phyloP scores from a whole-genome alignment of 2,329 filamentous ascomycete species.

The Epichloe brachyelytri region DNA sequence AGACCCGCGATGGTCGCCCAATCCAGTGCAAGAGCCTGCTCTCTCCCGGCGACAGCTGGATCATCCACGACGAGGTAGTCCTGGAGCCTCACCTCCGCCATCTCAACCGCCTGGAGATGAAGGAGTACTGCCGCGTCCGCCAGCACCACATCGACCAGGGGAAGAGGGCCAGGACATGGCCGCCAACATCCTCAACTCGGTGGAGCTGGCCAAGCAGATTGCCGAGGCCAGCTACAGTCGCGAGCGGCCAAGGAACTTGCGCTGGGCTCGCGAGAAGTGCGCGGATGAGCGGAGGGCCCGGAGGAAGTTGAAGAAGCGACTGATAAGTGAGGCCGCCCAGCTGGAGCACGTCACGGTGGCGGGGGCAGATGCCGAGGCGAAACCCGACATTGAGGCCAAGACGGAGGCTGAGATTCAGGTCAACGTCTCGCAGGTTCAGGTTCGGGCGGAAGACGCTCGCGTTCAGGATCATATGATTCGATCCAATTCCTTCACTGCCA shows the following conservation, averaged over 20 bases:
- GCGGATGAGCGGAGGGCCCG: not conserved
- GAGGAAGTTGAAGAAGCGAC: not conserved
- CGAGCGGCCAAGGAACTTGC: not conserved
- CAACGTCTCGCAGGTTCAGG: not conserved
- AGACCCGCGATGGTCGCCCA: not conserved
- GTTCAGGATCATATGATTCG: not conserved
- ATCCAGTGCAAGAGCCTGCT: conserved; percentile 1
- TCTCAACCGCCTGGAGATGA: conserved; percentile 1
- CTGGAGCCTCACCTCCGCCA: conserved; percentile 1
- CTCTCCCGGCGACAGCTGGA: not conserved
- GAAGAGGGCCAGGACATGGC: not conserved
- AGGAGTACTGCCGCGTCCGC: not conserved
- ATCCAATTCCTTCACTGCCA: not conserved
- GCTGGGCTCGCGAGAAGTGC: conserved; percentile 1
- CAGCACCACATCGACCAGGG: not conserved
- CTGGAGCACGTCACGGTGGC: not conserved
- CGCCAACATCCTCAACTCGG: not conserved
- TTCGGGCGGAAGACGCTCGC: not conserved
- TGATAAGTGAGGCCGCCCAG: not conserved
- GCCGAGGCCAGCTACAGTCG: not conserved
- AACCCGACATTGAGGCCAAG: not conserved
- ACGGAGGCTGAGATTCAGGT: not conserved
- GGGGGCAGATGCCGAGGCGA: not conserved
- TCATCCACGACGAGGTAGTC: conserved; percentile 1
- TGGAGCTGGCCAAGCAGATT: not conserved